These are phyloP conservation scores for Jamesozyma lodderae DNA, from an alignment of 805 yeast genomes.

Conservation along the genomic window DNA sequence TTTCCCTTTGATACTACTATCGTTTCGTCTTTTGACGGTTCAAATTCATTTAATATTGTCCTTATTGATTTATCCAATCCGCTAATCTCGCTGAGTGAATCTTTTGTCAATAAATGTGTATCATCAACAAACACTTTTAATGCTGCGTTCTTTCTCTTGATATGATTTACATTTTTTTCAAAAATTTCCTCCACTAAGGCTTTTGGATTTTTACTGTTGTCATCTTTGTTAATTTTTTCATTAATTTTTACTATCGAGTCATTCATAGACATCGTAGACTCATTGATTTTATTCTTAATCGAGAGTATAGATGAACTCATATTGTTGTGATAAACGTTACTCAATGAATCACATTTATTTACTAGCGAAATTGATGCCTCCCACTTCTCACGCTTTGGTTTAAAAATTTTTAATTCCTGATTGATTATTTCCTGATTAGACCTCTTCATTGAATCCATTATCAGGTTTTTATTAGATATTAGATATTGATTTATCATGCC, in stretches of 20 bases:
- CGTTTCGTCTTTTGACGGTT: not conserved
- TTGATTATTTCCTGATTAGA: constrained; percentile 25
- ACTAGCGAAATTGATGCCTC: constrained; percentile 25
- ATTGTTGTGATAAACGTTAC: constrained; percentile 16
- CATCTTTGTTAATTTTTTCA: constrained; percentile 7
- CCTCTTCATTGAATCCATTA: constrained; percentile 20
- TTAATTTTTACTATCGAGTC: constrained; percentile 14
- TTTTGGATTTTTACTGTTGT: constrained; percentile 4
- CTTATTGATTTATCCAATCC: constrained; percentile 8
- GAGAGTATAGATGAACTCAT: constrained; percentile 12
- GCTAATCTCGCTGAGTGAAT: constrained; percentile 7
- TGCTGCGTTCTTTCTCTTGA: constrained; percentile 12
- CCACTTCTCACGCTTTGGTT: constrained; percentile 26
- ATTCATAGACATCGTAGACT: constrained; percentile 13
- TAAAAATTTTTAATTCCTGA: constrained; percentile 23
- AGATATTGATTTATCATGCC: constrained; percentile 19
- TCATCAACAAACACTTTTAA: constrained; percentile 9
- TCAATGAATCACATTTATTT: constrained; percentile 28
- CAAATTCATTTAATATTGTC: constrained; percentile 7
- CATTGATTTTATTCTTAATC: constrained; percentile 14
- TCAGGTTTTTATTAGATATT: constrained; percentile 17
- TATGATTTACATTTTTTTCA: constrained; percentile 14
- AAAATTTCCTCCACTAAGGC: constrained; percentile 9
- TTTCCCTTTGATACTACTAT: not conserved
- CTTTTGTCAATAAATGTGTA: constrained; percentile 3